Evolutionary conservation across 2,329 filamentous ascomycete genomes (phyloP), one percentile per base, ranked within the genome.

Genomic region (Pleoardoris graminearum): DNA sequence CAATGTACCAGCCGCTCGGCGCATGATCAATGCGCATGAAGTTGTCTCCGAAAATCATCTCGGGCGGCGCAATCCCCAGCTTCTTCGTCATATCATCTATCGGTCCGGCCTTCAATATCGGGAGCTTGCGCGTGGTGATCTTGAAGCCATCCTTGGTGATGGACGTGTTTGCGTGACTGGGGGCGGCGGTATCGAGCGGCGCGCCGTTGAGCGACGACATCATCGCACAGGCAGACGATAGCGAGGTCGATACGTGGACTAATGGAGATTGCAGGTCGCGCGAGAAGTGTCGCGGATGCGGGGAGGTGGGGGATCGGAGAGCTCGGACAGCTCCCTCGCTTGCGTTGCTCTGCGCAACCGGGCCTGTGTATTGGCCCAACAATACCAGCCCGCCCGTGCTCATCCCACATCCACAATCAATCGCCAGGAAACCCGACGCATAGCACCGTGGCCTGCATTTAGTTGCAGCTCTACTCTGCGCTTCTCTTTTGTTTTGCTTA

Each of bases 11-110:
- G 38, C 85, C 84, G n/a, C 82, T 85, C 17, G 82, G 80, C n/a
- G 77, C 57, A 76, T 97, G 91, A 48, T 85, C 80, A 54, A 99
- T 81, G 6, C 84, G 77, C 35, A 96, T 86, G 52, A 88, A 79
- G 74, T 99, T 99, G 79, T 99, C 92, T 56, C 94, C 94, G 70
- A 99, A 99, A 60, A 99, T 99, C 94, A 99, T 99, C 78, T 99
- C 94, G 7, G 94, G 94, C 35, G 93, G 85, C 16, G 93, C 86
- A 69, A 99, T 97, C 25, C 87, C 86, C 48, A 99, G 82, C 57
- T 83, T 85, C 51, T 81, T 80, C 35, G 87, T 86, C 85, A 99
- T 90, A 32, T 84, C 84, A 69, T 96, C 91, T 69, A 99, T 97
- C 45, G 91, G 89, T 5, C 83, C 89, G 39, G 92, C 86, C 75